Conservation (phyloP, 495 filamentous ascomycete species). For the Hyaloscypha bicolor region DNA sequence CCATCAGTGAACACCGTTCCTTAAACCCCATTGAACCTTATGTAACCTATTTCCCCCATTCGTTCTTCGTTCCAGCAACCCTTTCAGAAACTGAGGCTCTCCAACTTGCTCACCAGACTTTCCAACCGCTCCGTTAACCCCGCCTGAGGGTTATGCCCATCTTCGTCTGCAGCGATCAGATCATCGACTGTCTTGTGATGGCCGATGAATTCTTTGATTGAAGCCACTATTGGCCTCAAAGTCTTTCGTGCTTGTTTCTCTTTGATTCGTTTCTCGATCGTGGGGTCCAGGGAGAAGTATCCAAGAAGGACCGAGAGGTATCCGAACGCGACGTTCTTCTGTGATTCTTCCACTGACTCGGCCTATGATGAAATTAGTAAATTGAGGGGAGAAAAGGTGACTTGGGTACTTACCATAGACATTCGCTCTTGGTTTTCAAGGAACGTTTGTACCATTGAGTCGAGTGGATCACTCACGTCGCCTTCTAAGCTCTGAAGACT, state of each 20-base stretch:
- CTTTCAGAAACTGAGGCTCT: background rate
- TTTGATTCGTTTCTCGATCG: slow-evolving; percentile 53
- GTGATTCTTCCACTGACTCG: slow-evolving; percentile 80
- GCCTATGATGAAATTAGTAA: slow-evolving; percentile 54
- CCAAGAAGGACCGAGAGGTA: slow-evolving; percentile 87
- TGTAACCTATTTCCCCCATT: background rate
- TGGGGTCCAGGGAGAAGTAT: slow-evolving; percentile 67
- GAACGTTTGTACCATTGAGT: slow-evolving; percentile 51
- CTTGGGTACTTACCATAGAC: slow-evolving; percentile 47
- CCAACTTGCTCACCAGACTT: slow-evolving; percentile 24
- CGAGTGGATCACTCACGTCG: slow-evolving; percentile 40
- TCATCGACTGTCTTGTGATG: slow-evolving; percentile 77
- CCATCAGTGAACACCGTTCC: background rate
- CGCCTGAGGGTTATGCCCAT: slow-evolving; percentile 46
- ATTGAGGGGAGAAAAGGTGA: slow-evolving; percentile 34
- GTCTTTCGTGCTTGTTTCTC: slow-evolving; percentile 57
- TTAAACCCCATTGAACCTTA: background rate
- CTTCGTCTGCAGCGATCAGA: slow-evolving; percentile 46
- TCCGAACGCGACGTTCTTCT: slow-evolving; percentile 84
- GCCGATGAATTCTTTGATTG: slow-evolving; percentile 80
- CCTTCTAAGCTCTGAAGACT: slow-evolving; percentile 37
- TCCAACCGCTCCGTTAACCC: slow-evolving; percentile 46
- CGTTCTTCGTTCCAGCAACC: background rate
- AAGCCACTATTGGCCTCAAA: slow-evolving; percentile 67
- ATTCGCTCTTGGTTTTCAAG: slow-evolving; percentile 52